A percentile compares a stretch with the other conserved stretches of the same genome.
Conservation (phyloP, 192 early-diverging fungal species). For the Thoreauomyces humboldtii region DNA sequence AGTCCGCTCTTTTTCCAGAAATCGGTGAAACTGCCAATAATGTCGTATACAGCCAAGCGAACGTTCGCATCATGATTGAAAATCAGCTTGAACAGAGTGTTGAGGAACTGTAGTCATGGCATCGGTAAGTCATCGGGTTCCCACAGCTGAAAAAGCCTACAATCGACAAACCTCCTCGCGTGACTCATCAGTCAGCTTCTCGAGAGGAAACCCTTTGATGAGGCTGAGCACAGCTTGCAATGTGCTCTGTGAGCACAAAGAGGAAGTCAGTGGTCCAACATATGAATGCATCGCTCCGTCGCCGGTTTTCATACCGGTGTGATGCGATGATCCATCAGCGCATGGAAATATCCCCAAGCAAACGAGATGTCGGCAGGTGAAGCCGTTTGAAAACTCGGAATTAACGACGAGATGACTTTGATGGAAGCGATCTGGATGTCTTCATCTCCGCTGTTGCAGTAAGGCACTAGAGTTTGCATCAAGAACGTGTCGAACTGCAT, state of each 20-base stretch:
- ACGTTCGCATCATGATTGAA: constrained; percentile 44
- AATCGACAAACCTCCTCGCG: constrained; percentile 42
- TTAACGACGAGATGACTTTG: constrained; percentile 37
- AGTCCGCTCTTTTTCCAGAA: constrained; percentile 50
- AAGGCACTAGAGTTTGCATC: constrained; percentile 54
- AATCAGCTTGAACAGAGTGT: constrained; percentile 36
- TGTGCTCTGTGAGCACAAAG: not conserved
- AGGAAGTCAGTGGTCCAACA: no score
- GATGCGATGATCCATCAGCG: constrained; percentile 35
- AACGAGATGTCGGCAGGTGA: constrained; percentile 44
- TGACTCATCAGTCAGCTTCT: constrained; percentile 35
- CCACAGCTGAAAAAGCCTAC: no score
- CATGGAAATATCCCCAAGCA: constrained; percentile 46
- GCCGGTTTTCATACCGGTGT: constrained; percentile 39
- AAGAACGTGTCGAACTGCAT: constrained; percentile 50
- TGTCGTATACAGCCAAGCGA: constrained; percentile 43
- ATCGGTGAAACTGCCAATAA: constrained; percentile 37
- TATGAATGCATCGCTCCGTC: no score
- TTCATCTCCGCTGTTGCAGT: constrained; percentile 41
- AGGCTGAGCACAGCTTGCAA: constrained; percentile 30
- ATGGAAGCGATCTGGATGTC: constrained; percentile 45
- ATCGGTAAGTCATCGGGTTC: no score
- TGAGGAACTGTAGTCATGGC: constrained; percentile 43
- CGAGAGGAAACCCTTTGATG: constrained; percentile 44
- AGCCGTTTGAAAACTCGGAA: constrained; percentile 39